Evolutionary conservation across 1,284 basidiomycete species (phyloP), one percentile per base, ranked within the genome.

Genomic region (Trichosporon sp.): DNA sequence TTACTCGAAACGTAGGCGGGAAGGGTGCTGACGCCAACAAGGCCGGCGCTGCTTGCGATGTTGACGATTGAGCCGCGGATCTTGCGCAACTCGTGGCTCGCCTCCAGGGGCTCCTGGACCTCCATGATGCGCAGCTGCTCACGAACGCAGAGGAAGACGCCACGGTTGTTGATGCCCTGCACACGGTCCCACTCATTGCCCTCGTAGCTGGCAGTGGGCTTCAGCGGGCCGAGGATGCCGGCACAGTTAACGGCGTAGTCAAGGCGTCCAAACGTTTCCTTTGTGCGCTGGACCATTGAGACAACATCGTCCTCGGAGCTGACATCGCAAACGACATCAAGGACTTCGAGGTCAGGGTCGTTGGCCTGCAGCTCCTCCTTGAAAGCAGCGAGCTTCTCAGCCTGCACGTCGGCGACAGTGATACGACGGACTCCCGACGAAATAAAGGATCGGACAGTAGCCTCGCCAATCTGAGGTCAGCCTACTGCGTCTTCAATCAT

Each of bases 221-320:
- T 32, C 62, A 70, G 68, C 34, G 72, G 70, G 1, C 75, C 74
- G 8, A 69, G 65, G 60, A 78, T 73, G 1, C 78, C 78, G 1
- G 78, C 78, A 47, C 73, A 74, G 68, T 80, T 80, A 38, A 77
- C 75, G 31, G 75, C 75, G 47, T 80, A 78, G 70, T 80, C 78
- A 23, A 80, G 31, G 18, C 77, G 72, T 11, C 77, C 77, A 51
- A 76, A 80, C 38, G 44, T 42, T n/a, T 63, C 32, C 1, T 70
- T 70, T 0, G 68, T 66, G 0, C 34, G 21, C 7, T 44, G 9
- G 2, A 73, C 60, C 31, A 72, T 64, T 12, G 35, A 44, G 56
- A 67, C 68, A 15, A 75, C 71, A 9, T 62, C 53, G 1, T 35
- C 58, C 31, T 70, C 68, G 62, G 72, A 62, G 31, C 68, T 64